Evolutionary conservation across 345 rosid genomes (phyloP), one percentile per base, ranked within the genome.

Genomic region (Ricinus communis): DNA sequence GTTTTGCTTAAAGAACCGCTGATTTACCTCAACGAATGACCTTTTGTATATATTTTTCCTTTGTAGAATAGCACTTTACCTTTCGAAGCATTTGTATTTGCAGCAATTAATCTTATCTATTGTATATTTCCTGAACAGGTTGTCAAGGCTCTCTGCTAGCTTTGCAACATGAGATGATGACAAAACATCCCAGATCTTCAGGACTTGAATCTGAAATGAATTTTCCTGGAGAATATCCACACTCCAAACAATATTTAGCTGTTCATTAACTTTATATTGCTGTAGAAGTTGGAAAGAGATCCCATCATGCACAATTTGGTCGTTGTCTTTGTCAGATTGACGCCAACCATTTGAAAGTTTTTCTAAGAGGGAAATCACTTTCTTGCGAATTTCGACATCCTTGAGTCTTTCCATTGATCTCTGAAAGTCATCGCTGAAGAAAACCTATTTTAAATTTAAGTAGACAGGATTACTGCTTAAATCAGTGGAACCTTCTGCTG

Each of bases 161-260:
- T n/a, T n/a, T n/a, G n/a, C n/a, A n/a, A n/a, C n/a, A n/a, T n/a
- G n/a, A n/a, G n/a, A n/a, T n/a, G n/a, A n/a, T n/a, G 43, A 9
- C 63, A 84, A 15, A n/a, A 80, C 57, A n/a, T 82, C 85, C 84
- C 62, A 85, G 4, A 80, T 72, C 79, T 62, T 82, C 59, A 80
- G 45, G 45, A 75, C 78, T 65, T 84, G 87, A 28, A 82, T 25
- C 51, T 71, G 25, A 45, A 70, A 49, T 8, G 64, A 53, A 5
- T 61, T 10, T 66, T 69, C 78, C 72, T 65, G 60, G 31, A 55
- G 6, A 25, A 65, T 71, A 41, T 84, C 87, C 57, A 77, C 60
- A 52, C 76, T 55, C 85, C 87, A 82, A 47, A 80, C 55, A 21
- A 84, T 66, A n/a, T 71, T 70, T 41, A 82, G 50, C 6, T 5